Conservation (phyloP, 78 protist species). For the Speleostelium caveatum region DNA sequence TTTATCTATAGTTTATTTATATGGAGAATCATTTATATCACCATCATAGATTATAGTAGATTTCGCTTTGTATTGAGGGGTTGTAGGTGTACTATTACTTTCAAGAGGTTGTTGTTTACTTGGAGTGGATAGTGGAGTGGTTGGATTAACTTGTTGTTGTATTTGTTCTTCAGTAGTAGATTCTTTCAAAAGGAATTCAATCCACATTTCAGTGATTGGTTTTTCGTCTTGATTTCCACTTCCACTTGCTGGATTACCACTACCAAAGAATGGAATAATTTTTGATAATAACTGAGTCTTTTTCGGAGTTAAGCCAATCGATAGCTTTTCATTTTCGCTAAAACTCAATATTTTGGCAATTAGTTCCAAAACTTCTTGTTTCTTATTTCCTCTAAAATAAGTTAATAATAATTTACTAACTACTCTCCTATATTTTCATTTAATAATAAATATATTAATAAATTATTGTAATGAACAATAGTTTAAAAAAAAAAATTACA, state of each 20-base stretch:
- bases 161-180: not conserved
- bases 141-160: not conserved
- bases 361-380: conserved; percentile 45
- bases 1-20: conserved; percentile 10
- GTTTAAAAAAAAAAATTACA: not conserved
- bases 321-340: conserved; percentile 47
- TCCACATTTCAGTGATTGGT: conserved; percentile 77
- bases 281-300: conserved; percentile 56
- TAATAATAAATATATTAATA: not conserved
- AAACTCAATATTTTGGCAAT: conserved; percentile 60
- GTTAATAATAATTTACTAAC: conserved; percentile 72
- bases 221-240: conserved; percentile 55
- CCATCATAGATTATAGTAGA: conserved; percentile 62
- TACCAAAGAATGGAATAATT: conserved; percentile 62
- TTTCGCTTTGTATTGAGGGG: conserved; percentile 3
- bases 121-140: conserved; percentile 70
- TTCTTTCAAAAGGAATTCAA: conserved; percentile 67
- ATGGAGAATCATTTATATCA: conserved; percentile 45
- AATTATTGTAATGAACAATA: not conserved
- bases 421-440: conserved; percentile 11
- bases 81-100: conserved; percentile 25
- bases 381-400: conserved; percentile 21
- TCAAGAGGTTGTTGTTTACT: conserved; percentile 6
- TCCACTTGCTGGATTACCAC: not conserved
- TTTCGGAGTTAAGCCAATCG: conserved; percentile 74